Base-by-base conservation (phyloP, 495 filamentous ascomycete genomes). In the Recurvomyces mirabilis region DNA sequence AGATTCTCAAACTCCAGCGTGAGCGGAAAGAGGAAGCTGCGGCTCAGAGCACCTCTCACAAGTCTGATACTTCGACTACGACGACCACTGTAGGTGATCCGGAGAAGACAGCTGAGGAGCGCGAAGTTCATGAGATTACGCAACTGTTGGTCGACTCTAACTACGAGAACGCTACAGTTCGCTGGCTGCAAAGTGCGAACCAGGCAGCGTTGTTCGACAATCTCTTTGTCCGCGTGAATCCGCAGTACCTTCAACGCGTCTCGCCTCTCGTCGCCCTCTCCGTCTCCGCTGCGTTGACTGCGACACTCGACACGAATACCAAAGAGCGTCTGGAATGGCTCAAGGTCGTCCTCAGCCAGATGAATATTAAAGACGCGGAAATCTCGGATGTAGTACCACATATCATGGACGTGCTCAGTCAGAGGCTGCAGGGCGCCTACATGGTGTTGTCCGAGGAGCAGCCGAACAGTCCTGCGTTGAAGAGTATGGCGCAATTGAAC, bases 161-260 rank as follows among this genome's bases (percentile, higher is more conserved):
- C 38, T 82, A 72, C 50, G 87, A 94, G 54, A 78, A 82, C 25
- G 88, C 68, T 20, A 76, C 75, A 5, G 66, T 82, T 21, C 37
- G 84, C 69, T 98, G 89, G 89, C 74, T 96, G 22, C 89, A 94
- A 70, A 84, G 82, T 17, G 64, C 66, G 43, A 35, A 24, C 51
- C 75, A 88, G 52, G 71, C 71, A 15, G 77, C 80, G 43, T 65
- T 98, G 23, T 98, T 93, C 57, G 78, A 89, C 53, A 71, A 77
- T 32, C 77, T 88, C 43, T 82, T 96, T 52, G 74, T 77, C 38
- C 79, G 76, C 49, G 72, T 82, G 53, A 74, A 81, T 51, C 85
- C 87, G 1, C 59, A 67, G 3, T 93, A 83, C 58, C 62, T 94
- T 43, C 67, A 65, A 9, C 71, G 72, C n/a, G 57, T 94, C 20